phyloP scores from a whole-genome alignment of 148 eudicot species.

The Salicornia ramosissima region DNA sequence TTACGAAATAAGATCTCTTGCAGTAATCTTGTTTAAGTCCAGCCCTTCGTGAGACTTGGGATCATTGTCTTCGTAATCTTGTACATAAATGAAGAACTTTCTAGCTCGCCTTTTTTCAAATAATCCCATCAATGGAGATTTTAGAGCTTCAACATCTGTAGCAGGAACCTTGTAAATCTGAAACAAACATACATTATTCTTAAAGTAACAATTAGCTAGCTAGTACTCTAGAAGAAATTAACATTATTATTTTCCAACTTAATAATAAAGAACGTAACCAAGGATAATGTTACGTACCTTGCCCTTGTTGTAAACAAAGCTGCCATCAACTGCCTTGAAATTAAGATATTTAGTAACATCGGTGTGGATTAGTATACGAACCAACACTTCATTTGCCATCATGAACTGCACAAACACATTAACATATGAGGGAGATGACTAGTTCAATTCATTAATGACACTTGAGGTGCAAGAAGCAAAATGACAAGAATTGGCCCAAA shows the following conservation, averaged over 20 bases:
- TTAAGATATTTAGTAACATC: slow-evolving; percentile 76
- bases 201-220: no score
- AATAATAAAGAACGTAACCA: not conserved
- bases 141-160: slow-evolving; percentile 80
- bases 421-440: no score
- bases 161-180: slow-evolving; percentile 91
- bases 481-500: not conserved
- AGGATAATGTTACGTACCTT: slow-evolving; percentile 39
- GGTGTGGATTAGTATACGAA: slow-evolving; percentile 68
- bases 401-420: slow-evolving; percentile 47
- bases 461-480: no score
- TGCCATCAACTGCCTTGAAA: slow-evolving; percentile 88
- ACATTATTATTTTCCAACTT: no score
- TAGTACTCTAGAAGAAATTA: no score
- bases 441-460: not conserved
- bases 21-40: slow-evolving; percentile 57
- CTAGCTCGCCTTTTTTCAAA: slow-evolving; percentile 78
- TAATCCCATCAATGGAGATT: slow-evolving; percentile 73
- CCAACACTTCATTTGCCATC: slow-evolving; percentile 82
- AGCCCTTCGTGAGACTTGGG: slow-evolving; percentile 75
- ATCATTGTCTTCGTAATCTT: slow-evolving; percentile 74
- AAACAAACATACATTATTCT: slow-evolving; percentile 6
- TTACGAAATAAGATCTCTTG: slow-evolving; percentile 66
- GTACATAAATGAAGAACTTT: slow-evolving; percentile 78
- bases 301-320: slow-evolving; percentile 81